Evolutionary conservation across 805 yeast species (phyloP).

Genomic region (Candida vartiovaarae): DNA sequence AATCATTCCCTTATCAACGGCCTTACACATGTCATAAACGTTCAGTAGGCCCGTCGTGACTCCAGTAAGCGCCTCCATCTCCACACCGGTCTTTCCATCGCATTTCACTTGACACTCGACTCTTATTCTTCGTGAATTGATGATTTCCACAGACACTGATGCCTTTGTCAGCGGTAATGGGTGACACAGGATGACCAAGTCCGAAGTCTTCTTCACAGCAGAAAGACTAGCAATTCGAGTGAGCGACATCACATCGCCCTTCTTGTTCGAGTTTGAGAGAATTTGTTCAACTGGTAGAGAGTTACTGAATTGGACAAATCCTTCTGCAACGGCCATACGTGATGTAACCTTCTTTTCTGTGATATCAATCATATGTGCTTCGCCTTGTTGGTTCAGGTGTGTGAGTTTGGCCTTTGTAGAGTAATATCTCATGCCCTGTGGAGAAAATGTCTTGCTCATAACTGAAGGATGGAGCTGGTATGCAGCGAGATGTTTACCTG

Average conservation of each 20-base stretch:
- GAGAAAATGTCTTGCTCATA: background rate
- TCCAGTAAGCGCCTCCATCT: constrained; percentile 50
- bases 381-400: constrained; percentile 35
- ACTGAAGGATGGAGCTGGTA: too few species aligned
- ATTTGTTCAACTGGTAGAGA: constrained; percentile 27
- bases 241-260: constrained; percentile 45
- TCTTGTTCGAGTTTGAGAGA: constrained; percentile 31
- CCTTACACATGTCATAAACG: constrained; percentile 53
- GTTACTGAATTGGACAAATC: constrained; percentile 34
- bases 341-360: constrained; percentile 32
- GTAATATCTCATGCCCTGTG: background rate
- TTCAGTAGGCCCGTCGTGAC: constrained; percentile 37
- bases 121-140: constrained; percentile 19
- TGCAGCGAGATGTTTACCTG: background rate
- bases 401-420: constrained; percentile 21
- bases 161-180: constrained; percentile 38
- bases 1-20: constrained; percentile 43
- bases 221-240: constrained; percentile 45
- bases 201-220: constrained; percentile 42
- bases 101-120: constrained; percentile 37
- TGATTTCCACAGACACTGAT: constrained; percentile 25
- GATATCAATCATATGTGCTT: constrained; percentile 44
- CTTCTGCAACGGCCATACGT: constrained; percentile 38
- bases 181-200: constrained; percentile 45
- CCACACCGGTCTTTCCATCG: constrained; percentile 48